These are phyloP conservation scores for Talaromyces proteolyticus DNA, from an alignment of 495 filamentous ascomycete species.

Conservation along the genomic window DNA sequence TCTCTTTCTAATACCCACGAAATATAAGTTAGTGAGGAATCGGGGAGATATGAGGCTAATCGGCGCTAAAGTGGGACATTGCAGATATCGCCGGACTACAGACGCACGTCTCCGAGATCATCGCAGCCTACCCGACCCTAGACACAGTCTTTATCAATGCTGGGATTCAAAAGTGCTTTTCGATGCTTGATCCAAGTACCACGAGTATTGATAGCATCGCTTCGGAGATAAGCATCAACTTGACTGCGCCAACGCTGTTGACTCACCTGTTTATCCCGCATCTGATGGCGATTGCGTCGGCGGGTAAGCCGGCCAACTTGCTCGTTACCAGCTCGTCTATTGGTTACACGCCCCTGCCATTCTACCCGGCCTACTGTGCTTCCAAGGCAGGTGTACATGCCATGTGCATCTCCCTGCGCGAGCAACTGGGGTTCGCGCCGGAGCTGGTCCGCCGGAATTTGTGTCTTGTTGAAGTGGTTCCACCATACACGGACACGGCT, in stretches of 20 bases:
- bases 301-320: constrained; percentile 8
- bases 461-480: constrained; percentile 16
- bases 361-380: constrained; percentile 28
- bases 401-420: constrained; percentile 18
- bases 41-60: background rate
- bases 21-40: too few species aligned
- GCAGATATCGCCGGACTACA: constrained; percentile 17
- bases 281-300: constrained; percentile 12
- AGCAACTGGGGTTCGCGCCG: constrained; percentile 14
- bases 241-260: constrained; percentile 25
- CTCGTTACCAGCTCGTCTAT: constrained; percentile 24
- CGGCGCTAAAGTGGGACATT: background rate
- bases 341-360: constrained; percentile 21
- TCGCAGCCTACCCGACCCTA: constrained; percentile 20
- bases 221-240: constrained; percentile 19
- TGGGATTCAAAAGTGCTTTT: constrained; percentile 19
- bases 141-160: constrained; percentile 28
- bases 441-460: background rate
- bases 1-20: too few species aligned
- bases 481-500: constrained; percentile 31
- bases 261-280: constrained; percentile 20
- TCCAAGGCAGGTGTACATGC: constrained; percentile 28
- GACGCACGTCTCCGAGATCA: constrained; percentile 13
- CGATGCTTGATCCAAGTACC: constrained; percentile 15
- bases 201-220: constrained; percentile 14